Percentiles rank a stretch among this genome's conserved stretches.
phyloP scores from a whole-genome alignment of 108 stramenopile genomes.

The Pseudonitzschia pungens region DNA sequence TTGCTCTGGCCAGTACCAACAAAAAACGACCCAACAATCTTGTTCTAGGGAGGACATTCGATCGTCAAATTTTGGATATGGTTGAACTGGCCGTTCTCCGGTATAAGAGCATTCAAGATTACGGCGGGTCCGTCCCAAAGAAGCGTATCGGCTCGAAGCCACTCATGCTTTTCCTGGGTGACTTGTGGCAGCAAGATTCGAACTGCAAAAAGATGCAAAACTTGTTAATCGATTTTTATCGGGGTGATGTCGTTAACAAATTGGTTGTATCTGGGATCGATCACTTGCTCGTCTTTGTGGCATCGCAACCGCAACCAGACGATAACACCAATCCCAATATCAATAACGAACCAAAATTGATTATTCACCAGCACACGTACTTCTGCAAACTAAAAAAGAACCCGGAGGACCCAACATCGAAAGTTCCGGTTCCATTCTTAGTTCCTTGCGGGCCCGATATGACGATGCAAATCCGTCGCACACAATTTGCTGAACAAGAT shows the following conservation, averaged over 20 bases:
- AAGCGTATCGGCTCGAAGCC: constrained; percentile 86
- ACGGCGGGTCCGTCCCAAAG: constrained; percentile 76
- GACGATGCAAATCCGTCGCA: constrained; percentile 88
- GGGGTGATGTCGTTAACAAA: constrained; percentile 91
- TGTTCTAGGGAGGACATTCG: constrained; percentile 94
- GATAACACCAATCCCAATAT: constrained; percentile 26
- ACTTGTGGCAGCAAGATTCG: constrained; percentile 80
- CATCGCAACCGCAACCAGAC: constrained; percentile 33
- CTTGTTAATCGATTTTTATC: constrained; percentile 93
- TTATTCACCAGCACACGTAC: constrained; percentile 81
- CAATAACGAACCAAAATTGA: constrained; percentile 25
- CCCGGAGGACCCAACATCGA: constrained; percentile 53
- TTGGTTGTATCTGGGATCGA: constrained; percentile 89
- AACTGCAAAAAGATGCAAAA: constrained; percentile 83
- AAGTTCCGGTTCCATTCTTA: constrained; percentile 83
- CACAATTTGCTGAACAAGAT: constrained; percentile 90
- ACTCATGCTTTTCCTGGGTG: constrained; percentile 90
- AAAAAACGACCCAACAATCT: constrained; percentile 99
- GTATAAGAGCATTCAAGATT: constrained; percentile 79
- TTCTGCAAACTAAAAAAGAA: constrained; percentile 85
- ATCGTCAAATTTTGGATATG: constrained; percentile 96
- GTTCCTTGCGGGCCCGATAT: constrained; percentile 93
- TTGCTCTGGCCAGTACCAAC: constrained; percentile 93
- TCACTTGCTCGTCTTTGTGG: constrained; percentile 91
- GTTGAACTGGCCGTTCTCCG: constrained; percentile 91